Evolutionary conservation across 345 rosid genomes (phyloP), one percentile per base, ranked within the genome.

Genomic region (Syzygium jambos): DNA sequence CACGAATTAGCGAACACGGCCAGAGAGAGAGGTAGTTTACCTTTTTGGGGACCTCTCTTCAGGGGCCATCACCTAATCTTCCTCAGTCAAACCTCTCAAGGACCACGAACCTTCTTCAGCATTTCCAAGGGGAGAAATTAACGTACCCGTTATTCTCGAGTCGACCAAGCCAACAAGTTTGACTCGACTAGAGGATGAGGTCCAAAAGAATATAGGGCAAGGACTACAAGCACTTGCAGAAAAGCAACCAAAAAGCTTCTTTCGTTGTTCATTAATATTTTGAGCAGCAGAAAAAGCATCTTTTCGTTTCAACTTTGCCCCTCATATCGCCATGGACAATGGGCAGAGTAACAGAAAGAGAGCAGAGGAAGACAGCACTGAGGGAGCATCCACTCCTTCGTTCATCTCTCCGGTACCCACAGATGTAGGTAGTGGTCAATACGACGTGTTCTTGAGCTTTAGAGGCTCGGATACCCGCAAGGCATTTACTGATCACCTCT

Each of bases 401-500:
- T 14, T 59, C 30, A 25, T 27, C 30, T 59, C 65, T 59, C 65
- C 17, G 3, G 3, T 2, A 59, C 16, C 34, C 4, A 6, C 9
- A n/a, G 34, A 5, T 12, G 17, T 3, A 2, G 2, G 73, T 13
- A 27, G 8, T 1, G 2, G 3, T 59, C 65, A 27, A 11, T 27
- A 59, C 0, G 16, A 59, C 16, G 65, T 59, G 3, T 59, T 59
- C 16, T 59, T 59, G 65, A 59, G 65, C 30, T 59, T 27, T 27
- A 59, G 65, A 27, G 65, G 30, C 8, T 11, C 1, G 0, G 65
- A 59, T n/a, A 59, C 30, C 30, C 65, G 16, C 3, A 5, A 5
- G 0, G 1, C 9, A 0, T 61, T 61, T 17, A 0, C 30, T 1
- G 30, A 27, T 59, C 16, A 11, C 30, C 65, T 59, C 16, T 59